Percentiles rank a stretch among this genome's conserved stretches.
Evolutionary conservation across 768 basidiomycete genomes (phyloP).

Genomic region (Polyporus arcularius): DNA sequence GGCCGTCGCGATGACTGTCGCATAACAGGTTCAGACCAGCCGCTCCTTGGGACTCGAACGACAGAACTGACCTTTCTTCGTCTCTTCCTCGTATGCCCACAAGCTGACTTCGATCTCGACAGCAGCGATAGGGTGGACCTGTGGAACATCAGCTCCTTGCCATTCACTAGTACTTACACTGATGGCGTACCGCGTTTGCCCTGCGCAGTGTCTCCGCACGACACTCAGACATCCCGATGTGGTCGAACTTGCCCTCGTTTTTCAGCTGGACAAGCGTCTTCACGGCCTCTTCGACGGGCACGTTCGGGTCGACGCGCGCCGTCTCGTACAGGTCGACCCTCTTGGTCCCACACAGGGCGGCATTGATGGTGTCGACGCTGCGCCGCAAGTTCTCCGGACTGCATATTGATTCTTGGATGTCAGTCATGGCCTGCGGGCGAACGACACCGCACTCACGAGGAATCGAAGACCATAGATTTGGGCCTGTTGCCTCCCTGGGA

Average conservation of each 20-base stretch:
- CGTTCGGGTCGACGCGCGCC: slow-evolving; percentile 45
- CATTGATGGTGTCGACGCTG: slow-evolving; percentile 46
- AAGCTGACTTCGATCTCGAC: slow-evolving; percentile 70
- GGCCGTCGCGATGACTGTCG: slow-evolving; percentile 51
- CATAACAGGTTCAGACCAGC: too few species aligned
- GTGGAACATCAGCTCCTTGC: background rate
- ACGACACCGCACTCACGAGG: slow-evolving; percentile 27
- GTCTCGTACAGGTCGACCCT: slow-evolving; percentile 61
- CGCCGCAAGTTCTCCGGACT: slow-evolving; percentile 44
- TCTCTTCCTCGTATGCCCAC: slow-evolving; percentile 54
- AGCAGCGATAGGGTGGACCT: slow-evolving; percentile 51
- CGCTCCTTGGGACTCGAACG: too few species aligned
- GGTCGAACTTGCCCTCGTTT: slow-evolving; percentile 57
- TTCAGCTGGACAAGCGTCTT: slow-evolving; percentile 44
- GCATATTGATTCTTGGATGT: background rate
- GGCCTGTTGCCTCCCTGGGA: slow-evolving; percentile 25
- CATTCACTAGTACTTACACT: too few species aligned
- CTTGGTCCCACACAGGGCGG: slow-evolving; percentile 52
- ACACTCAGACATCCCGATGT: slow-evolving; percentile 62
- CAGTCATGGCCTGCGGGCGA: too few species aligned
- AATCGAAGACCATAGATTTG: slow-evolving; percentile 18
- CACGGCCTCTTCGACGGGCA: slow-evolving; percentile 42
- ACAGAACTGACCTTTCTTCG: slow-evolving; percentile 39
- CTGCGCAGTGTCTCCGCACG: slow-evolving; percentile 45
- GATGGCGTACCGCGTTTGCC: slow-evolving; percentile 35